Base-by-base conservation (phyloP, 2,329 filamentous ascomycete genomes). In the Dothistroma pini region DNA sequence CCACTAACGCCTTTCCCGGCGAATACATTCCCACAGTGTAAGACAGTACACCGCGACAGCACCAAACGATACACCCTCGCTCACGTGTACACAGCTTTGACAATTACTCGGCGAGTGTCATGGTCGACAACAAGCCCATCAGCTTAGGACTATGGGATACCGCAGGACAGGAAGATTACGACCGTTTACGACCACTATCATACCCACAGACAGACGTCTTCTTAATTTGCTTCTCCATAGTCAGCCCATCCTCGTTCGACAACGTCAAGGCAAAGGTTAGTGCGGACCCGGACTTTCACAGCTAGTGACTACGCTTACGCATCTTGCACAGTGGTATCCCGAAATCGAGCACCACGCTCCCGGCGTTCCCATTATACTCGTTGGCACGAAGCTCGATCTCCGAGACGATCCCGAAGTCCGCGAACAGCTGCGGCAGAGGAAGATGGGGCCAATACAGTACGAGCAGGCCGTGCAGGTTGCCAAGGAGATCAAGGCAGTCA, bases 21-120 rank as follows among this genome's bases (percentile, higher is more conserved):
- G 95, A 99, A 84, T 99, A 99, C 80, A 97, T 99, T 71, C 95
- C 95, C 69, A 99, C 95, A 72, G 95, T 99, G 90, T 95, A 81
- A 78, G 89, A 48, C 9, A n/a, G 31, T 22, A 10, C 35, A n/a
- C 29, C 4, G 32, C 44, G 19, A 57, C 48, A 22, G 49, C 44
- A 7, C 31, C 29, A 19, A 16, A 21, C 19, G 14, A 19, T 10
- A 1, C n/a, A 29, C 16, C 41, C 16, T 44, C n/a, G 57, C 63
- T 66, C 31, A 66, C 21, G 8, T 11, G 22, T 16, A 19, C 2
- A 9, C 69, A 96, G 92, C 66, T 97, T 97, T 79, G 93, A 97
- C 77, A 99, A 99, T 82, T 97, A 97, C 83, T 96, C 93, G 41
- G 95, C 95, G 67, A 96, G 92, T 82, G 95, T 99, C 59, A 97